These are phyloP conservation scores for Podospora didyma DNA, from an alignment of 495 filamentous ascomycete species.

Conservation along the genomic window DNA sequence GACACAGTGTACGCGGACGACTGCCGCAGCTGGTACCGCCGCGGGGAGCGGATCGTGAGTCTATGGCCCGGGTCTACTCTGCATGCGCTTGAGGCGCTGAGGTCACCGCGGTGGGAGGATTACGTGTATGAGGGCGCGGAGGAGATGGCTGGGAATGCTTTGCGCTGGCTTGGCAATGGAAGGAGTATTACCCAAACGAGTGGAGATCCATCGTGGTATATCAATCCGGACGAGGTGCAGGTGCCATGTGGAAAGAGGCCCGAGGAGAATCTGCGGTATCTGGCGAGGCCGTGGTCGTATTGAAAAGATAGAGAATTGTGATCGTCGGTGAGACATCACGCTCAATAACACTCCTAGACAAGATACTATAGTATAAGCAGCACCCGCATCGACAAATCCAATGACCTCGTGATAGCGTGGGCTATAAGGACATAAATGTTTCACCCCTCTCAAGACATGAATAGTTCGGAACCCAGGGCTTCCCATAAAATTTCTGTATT, in stretches of 20 bases:
- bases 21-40: slow-evolving; percentile 70
- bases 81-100: slow-evolving; percentile 40
- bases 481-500: not conserved
- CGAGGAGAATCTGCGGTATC: slow-evolving; percentile 39
- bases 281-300: slow-evolving; percentile 46
- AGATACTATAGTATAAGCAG: no score
- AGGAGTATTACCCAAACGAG: slow-evolving; percentile 40
- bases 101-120: slow-evolving; percentile 44
- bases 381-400: no score
- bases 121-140: slow-evolving; percentile 34
- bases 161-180: slow-evolving; percentile 51
- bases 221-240: slow-evolving; percentile 43
- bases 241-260: slow-evolving; percentile 36
- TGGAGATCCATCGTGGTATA: slow-evolving; percentile 48
- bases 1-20: slow-evolving; percentile 60
- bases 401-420: no score
- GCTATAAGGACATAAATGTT: no score
- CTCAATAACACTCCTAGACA: no score
- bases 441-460: no score
- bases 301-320: no score
- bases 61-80: slow-evolving; percentile 42
- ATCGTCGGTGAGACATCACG: no score
- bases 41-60: slow-evolving; percentile 31
- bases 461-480: no score
- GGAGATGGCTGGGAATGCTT: slow-evolving; percentile 17